Base-by-base conservation (phyloP, 2,329 filamentous ascomycete species). In the Coniochaeta prunicola region DNA sequence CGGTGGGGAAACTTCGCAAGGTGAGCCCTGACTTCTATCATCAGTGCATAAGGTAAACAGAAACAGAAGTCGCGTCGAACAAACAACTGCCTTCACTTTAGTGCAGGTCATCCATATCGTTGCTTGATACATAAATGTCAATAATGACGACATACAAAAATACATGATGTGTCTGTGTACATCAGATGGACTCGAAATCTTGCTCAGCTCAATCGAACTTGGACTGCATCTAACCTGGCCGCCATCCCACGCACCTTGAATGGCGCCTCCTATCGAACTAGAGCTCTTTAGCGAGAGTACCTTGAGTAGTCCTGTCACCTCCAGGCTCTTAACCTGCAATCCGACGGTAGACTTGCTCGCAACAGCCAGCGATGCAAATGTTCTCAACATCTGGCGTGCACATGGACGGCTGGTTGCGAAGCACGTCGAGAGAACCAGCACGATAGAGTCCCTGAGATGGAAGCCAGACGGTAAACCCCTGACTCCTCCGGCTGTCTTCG, bases 321-420 rank as follows among this genome's bases (percentile, higher is more conserved):
- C 78, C 36, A 76, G 79, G 53, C 81, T 88, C 56, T 78, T 93
- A 34, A 81, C 86, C 28, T 91, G 89, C 72, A 96, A 91, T 72
- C 91, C 92, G 17, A 88, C 87, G 9, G 90, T 96, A 77, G 91
- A 97, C 73, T 80, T 97, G 53, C 80, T 89, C n/a, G 87, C 88
- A 5, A 80, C 92, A 13, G 89, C 89, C 13, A 83, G 81, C n/a
- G 79, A 81, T 17, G 83, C 86, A 61, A 85, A 85, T 55, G 85
- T 86, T 56, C 77, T 97, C 19, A 81, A 88, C 64, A 85, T 96
- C 48, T 92, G 89, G 73, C 83, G 93, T 55, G 82, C 92, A 17
- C 90, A 89, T 61, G 88, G 88, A 1, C 91, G 97, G 64, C 65
- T 77, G 8, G 81, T 85, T 10, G 78, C 80, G 58, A 83, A 79